A percentile compares a stretch with the other conserved stretches of the same genome.
Evolutionary conservation across 495 filamentous ascomycete genomes (phyloP).

Genomic region (Aspergillus bertholletiae): DNA sequence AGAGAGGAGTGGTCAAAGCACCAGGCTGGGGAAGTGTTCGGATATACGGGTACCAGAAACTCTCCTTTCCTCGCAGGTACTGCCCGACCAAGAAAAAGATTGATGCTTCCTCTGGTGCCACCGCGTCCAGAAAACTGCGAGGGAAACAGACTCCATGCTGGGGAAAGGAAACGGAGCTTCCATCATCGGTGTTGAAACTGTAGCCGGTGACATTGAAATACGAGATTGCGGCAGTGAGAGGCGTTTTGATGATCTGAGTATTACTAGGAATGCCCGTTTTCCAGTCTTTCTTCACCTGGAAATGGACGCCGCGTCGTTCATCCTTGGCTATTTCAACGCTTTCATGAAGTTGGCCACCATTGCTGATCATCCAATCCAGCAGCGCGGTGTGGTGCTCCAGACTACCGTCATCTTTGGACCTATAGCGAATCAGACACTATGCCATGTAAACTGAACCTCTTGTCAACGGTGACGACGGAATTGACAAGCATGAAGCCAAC

Average conservation of each 20-base stretch:
- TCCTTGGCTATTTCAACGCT: conserved; percentile 39
- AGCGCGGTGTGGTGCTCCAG: conserved; percentile 31
- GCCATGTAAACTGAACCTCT: too few species aligned
- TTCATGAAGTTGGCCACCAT: conserved; percentile 42
- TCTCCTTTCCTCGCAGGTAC: conserved; percentile 40
- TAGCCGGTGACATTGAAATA: conserved; percentile 49
- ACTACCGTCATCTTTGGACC: conserved; percentile 11
- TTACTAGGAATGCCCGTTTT: conserved; percentile 21
- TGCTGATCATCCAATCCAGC: conserved; percentile 36
- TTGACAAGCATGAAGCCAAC: neutral
- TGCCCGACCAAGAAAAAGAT: conserved; percentile 59
- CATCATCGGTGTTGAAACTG: conserved; percentile 6
- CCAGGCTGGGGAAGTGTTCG: conserved; percentile 51
- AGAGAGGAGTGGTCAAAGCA: conserved; percentile 54
- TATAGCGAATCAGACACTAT: conserved; percentile 6
- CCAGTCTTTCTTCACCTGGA: conserved; percentile 36
- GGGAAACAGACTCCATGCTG: conserved; percentile 35
- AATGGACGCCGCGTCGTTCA: conserved; percentile 42
- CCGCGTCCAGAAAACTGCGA: conserved; percentile 29
- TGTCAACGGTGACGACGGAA: too few species aligned
- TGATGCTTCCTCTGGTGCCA: conserved; percentile 34
- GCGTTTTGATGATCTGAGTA: conserved; percentile 41
- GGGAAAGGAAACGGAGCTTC: conserved; percentile 23
- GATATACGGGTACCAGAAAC: conserved; percentile 64
- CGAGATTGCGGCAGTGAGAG: conserved; percentile 46